Evolutionary conservation across 2,329 filamentous ascomycete species (phyloP), one percentile per base, ranked within the genome.

Genomic region (Aspergillus phoenicis): DNA sequence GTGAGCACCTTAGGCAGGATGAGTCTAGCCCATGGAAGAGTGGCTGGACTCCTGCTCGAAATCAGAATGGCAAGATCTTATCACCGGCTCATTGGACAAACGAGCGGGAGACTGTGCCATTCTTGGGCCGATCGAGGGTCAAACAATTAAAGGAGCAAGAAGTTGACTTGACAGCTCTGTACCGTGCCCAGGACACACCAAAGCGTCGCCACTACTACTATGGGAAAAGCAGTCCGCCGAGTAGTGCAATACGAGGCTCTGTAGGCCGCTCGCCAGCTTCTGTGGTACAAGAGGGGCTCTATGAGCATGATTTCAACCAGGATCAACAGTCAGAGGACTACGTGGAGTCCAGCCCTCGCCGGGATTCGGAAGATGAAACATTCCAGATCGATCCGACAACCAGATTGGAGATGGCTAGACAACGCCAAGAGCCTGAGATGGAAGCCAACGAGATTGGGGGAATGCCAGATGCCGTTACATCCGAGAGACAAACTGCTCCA

Each of bases 171-270:
- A 74, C 73, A 36, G 62, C 66, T 57, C 59, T 76, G 43, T 66
- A 76, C 33, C 70, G 67, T 8, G 66, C 68, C 53, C 70, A 72
- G 49, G 66, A 75, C 54, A 78, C 75, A 2, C 75, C 75, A 5
- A 76, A 73, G n/a, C 72, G 70, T 17, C 69, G 68, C n/a, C 70
- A 69, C 43, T 74, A 75, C 59, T 78, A 75, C 59, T 73, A 73
- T 57, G 75, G 70, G 41, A 72, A 69, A 58, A 73, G 68, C 52
- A 76, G 71, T 26, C 72, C 74, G 45, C 62, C 67, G 39, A 69
- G 66, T 36, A 62, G 66, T 26, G 54, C 66, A 8, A 68, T 61
- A 30, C 64, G 62, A 39, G 62, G 52, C 49, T 62, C 64, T 38
- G 57, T 49, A n/a, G 56, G 62, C 13, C 67, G 64, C 8, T 54